Evolutionary conservation across 2,329 filamentous ascomycete genomes (phyloP).

Genomic region (Exophiala alcalophila): DNA sequence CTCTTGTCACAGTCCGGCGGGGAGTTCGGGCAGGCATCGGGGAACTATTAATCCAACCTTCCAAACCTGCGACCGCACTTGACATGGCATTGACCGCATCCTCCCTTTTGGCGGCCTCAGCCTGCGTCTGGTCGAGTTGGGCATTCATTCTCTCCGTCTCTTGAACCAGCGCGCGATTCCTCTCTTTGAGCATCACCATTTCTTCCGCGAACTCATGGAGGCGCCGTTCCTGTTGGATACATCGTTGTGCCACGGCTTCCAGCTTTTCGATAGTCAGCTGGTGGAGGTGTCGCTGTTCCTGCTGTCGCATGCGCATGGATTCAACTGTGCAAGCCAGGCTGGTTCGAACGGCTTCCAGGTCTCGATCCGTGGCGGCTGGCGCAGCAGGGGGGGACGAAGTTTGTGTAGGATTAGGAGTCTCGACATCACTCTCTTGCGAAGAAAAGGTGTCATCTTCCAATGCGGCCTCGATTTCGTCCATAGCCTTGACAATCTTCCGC

Average conservation of each 20-base stretch:
- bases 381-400: neutral
- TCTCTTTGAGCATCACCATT: conserved; percentile 17
- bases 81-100: conserved; percentile 31
- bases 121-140: conserved; percentile 14
- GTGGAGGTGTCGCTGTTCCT: conserved; percentile 30
- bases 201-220: conserved; percentile 24
- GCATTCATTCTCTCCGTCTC: conserved; percentile 21
- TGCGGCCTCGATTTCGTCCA: conserved; percentile 17
- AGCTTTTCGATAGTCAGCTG: conserved; percentile 27
- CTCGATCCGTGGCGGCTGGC: conserved; percentile 1
- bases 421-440: conserved; percentile 5
- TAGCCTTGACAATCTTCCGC: conserved; percentile 16
- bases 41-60: conserved; percentile 32
- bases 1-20: conserved; percentile 24
- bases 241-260: conserved; percentile 28
- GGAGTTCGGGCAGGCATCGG: conserved; percentile 11
- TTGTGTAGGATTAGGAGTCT: conserved; percentile 5
- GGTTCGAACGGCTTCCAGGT: conserved; percentile 18
- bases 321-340: conserved; percentile 24
- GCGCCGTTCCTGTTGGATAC: conserved; percentile 24
- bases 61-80: conserved; percentile 30
- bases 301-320: conserved; percentile 30
- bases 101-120: conserved; percentile 24
- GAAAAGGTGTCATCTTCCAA: conserved; percentile 20
- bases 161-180: conserved; percentile 20